A percentile compares a stretch with the other conserved stretches of the same genome.
Conservation (phyloP, 352 stramenopile species). For the Phytophthora crassamura region DNA sequence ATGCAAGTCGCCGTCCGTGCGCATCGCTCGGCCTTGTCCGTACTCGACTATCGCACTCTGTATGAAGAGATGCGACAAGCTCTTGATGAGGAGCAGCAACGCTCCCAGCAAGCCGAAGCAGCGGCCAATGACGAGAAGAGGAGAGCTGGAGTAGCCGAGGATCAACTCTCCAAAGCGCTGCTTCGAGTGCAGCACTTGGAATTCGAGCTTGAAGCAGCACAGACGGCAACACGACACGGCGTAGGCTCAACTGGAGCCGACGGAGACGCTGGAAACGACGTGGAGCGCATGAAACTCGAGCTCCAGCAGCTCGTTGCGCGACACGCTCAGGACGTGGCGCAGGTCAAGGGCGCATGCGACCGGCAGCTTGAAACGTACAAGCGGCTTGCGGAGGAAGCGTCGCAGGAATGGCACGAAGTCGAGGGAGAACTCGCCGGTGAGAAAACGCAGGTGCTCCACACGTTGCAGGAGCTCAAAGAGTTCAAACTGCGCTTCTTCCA, state of each 20-base stretch:
- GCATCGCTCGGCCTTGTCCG: slow-evolving; percentile 64
- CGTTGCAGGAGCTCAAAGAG: slow-evolving; percentile 73
- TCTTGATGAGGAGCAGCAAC: slow-evolving; percentile 53
- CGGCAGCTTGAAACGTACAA: slow-evolving; percentile 73
- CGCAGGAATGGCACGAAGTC: slow-evolving; percentile 77
- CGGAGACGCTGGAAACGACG: slow-evolving; percentile 5
- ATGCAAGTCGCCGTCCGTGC: slow-evolving; percentile 74
- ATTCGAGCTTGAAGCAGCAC: slow-evolving; percentile 61
- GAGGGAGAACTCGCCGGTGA: slow-evolving; percentile 62
- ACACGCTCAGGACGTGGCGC: slow-evolving; percentile 50
- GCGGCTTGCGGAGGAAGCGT: slow-evolving; percentile 58
- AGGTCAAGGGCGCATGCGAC: slow-evolving; percentile 61
- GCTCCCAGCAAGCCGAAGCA: slow-evolving; percentile 24
- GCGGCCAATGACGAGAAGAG: slow-evolving; percentile 30
- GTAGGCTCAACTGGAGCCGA: neutral
- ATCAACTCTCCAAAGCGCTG: slow-evolving; percentile 62
- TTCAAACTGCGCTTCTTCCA: slow-evolving; percentile 76
- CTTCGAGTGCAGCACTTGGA: slow-evolving; percentile 69
- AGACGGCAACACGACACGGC: slow-evolving; percentile 23
- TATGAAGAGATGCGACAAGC: slow-evolving; percentile 66
- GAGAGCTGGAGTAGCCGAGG: slow-evolving; percentile 30
- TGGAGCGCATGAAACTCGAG: slow-evolving; percentile 36
- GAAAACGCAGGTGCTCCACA: slow-evolving; percentile 61
- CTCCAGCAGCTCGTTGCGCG: slow-evolving; percentile 43
- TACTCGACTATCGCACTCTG: slow-evolving; percentile 73